A percentile compares a stretch with the other conserved stretches of the same genome.
Evolutionary conservation across 441 rosid genomes (phyloP).

Genomic region (Gossypium davidsonii): DNA sequence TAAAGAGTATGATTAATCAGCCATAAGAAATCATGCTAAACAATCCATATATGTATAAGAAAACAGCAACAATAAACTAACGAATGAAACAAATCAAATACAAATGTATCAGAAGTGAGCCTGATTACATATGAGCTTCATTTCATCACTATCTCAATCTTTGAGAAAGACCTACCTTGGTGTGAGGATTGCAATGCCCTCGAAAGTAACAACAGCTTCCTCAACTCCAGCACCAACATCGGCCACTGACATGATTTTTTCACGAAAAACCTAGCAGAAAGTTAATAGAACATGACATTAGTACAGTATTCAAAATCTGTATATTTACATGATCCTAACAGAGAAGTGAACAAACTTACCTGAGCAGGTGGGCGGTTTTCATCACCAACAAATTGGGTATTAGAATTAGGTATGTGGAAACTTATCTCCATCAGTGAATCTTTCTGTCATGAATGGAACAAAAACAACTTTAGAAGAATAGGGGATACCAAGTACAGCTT

Average conservation of each 20-base stretch:
- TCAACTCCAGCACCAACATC: conserved; percentile 86
- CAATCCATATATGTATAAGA: background rate
- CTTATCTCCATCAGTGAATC: conserved; percentile 95
- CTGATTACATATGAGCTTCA: background rate
- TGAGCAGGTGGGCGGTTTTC: conserved; percentile 85
- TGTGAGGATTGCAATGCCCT: conserved; percentile 83
- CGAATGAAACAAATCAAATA: background rate
- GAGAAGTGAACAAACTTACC: conserved; percentile 32
- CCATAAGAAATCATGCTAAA: background rate
- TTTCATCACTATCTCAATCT: background rate
- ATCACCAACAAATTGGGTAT: conserved; percentile 87
- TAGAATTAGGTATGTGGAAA: conserved; percentile 84
- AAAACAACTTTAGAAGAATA: background rate
- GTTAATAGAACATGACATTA: conserved; percentile 11
- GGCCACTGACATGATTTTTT: conserved; percentile 63
- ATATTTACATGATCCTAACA: background rate
- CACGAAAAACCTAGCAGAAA: conserved; percentile 61
- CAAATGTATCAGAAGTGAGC: background rate
- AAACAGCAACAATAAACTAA: background rate
- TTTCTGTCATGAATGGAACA: conserved; percentile 43
- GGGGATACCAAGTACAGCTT: background rate
- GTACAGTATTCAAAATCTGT: background rate
- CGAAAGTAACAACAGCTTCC: conserved; percentile 90
- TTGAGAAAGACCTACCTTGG: conserved; percentile 54
- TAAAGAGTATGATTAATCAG: conserved; percentile 5